Conservation (phyloP, 139 green algal genomes). For the Chlorella sp. region DNA sequence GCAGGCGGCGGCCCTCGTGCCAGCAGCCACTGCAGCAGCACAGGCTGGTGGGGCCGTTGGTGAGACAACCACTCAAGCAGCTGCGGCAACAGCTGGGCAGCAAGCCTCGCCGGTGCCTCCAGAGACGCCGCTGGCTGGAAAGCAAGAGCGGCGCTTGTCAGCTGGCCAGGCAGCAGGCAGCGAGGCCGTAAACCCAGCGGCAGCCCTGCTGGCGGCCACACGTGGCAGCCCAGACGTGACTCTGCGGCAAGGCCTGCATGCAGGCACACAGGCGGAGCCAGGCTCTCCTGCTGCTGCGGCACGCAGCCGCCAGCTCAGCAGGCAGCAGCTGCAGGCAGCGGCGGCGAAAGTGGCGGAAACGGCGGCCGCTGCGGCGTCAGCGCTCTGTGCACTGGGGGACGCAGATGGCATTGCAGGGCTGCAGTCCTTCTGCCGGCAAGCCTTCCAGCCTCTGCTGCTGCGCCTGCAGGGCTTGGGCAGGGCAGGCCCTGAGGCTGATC, state of each 20-base stretch:
- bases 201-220: slow-evolving; percentile 22
- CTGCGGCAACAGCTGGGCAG: neutral
- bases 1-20: slow-evolving; percentile 14
- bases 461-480: neutral
- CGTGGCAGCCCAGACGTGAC: neutral
- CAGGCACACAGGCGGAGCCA: no score
- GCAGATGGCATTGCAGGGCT: slow-evolving; percentile 26
- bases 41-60: no score
- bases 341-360: slow-evolving; percentile 27
- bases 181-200: slow-evolving; percentile 13
- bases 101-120: neutral
- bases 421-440: slow-evolving; percentile 24
- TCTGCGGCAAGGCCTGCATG: neutral
- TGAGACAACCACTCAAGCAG: no score
- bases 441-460: neutral
- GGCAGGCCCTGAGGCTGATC: neutral
- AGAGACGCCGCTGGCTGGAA: neutral
- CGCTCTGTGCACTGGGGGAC: slow-evolving; percentile 17
- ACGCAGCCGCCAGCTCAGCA: neutral
- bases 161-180: neutral
- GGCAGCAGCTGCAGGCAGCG: slow-evolving; percentile 7
- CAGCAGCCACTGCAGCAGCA: neutral
- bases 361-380: neutral
- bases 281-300: neutral
- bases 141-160: neutral